Base-by-base conservation (phyloP, 2,329 filamentous ascomycete species). In the Microcera coccophila region DNA sequence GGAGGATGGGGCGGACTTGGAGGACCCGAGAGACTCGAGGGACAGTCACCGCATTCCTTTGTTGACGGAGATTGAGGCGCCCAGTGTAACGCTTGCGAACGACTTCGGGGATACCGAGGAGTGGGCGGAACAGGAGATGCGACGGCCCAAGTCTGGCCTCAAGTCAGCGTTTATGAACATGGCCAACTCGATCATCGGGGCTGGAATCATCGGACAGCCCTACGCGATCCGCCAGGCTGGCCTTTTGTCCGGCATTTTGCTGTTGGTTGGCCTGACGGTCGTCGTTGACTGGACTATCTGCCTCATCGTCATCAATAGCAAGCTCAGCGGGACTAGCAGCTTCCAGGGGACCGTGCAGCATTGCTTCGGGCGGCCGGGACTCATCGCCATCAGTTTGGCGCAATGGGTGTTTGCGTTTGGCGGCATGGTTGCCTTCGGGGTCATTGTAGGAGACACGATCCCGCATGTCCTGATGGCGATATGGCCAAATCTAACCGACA, bases 371-470 rank as follows among this genome's bases (percentile, higher is more conserved):
- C 84, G 81, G 58, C 76, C 84, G 15, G 93, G 93, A 0, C 74
- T 98, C 42, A 81, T 98, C 52, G 91, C 93, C 45, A 96, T 98
- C 54, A 77, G 72, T 47, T 53, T 97, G 48, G 93, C 93, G 38
- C 93, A 98, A 71, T 98, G 91, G 91, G 85, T 89, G 20, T 98
- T 98, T 75, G 93, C 93, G 3, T 98, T 97, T 72, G 93, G 93
- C 43, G 93, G 93, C 52, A 98, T 98, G 93, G 82, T 98, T 42
- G 93, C 93, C 12, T 98, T 97, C 66, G 93, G 90, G 53, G 90
- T 98, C 59, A 96, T 98, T 59, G 87, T 98, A 9, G 93, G 93
- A 46, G 93, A 98, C 65, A 90, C 88, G 1, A 96, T 98, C 61
- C 93, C 93, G 3, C 88, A 90, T 63, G 93, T 98, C 36, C 66